phyloP scores from a whole-genome alignment of 1,139 yeast genomes.

The Kodamaea arcana region DNA sequence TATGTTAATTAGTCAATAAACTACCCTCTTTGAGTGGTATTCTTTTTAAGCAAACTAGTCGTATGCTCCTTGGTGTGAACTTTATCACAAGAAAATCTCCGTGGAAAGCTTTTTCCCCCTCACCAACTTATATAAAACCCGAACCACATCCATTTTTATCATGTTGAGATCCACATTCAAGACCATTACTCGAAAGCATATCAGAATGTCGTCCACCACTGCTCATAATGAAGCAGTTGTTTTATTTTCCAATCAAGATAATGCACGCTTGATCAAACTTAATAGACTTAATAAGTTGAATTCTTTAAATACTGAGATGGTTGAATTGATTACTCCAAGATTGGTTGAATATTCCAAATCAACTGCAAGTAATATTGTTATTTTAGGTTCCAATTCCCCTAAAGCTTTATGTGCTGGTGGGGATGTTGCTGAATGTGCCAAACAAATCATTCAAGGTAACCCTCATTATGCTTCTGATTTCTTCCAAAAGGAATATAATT shows the following conservation, averaged over 20 bases:
- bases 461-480: constrained; percentile 56
- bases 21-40: too few relatives aligned
- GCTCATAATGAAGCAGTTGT: constrained; percentile 49
- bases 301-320: constrained; percentile 80
- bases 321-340: constrained; percentile 67
- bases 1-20: too few relatives aligned
- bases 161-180: constrained; percentile 10
- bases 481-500: constrained; percentile 76
- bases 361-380: constrained; percentile 56
- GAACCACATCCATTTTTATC: background rate
- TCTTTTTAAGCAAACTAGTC: too few relatives aligned
- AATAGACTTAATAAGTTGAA: constrained; percentile 83
- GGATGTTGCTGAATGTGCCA: constrained; percentile 78
- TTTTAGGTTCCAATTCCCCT: constrained; percentile 65
- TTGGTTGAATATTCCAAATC: constrained; percentile 74
- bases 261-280: constrained; percentile 70
- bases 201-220: constrained; percentile 20
- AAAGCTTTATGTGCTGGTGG: constrained; percentile 87
- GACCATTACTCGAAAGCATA: constrained; percentile 2
- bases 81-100: constrained; percentile 10
- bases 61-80: too few relatives aligned
- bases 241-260: constrained; percentile 55
- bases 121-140: constrained; percentile 1
- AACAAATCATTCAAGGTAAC: constrained; percentile 45
- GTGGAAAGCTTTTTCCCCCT: constrained; percentile 4